These are phyloP conservation scores for Mucor mucedo DNA, from an alignment of 371 early-diverging fungal genomes.

Conservation along the genomic window DNA sequence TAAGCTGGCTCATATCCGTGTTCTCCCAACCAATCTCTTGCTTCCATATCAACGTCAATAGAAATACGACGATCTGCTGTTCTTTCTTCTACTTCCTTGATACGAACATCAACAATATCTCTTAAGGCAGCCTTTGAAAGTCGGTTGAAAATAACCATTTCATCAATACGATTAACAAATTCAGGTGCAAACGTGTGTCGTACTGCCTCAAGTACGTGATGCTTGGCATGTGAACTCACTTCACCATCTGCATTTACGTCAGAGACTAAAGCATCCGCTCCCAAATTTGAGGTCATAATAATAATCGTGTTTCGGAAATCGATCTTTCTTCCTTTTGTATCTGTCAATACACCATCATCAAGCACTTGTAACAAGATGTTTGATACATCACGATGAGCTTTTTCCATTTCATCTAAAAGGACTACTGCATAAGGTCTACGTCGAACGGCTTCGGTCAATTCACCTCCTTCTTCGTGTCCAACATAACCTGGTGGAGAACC, in stretches of 20 bases:
- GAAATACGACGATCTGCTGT: slow-evolving; percentile 77
- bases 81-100: slow-evolving; percentile 76
- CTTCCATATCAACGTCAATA: slow-evolving; percentile 71
- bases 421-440: slow-evolving; percentile 91
- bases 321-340: slow-evolving; percentile 82
- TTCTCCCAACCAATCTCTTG: slow-evolving; percentile 79
- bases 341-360: slow-evolving; percentile 91
- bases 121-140: slow-evolving; percentile 65
- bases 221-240: slow-evolving; percentile 59
- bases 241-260: slow-evolving; percentile 40
- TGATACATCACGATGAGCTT: slow-evolving; percentile 83
- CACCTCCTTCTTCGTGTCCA: slow-evolving; percentile 87
- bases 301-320: slow-evolving; percentile 94
- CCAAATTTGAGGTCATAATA: slow-evolving; percentile 89
- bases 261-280: slow-evolving; percentile 75
- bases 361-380: slow-evolving; percentile 85
- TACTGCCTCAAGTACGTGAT: slow-evolving; percentile 73
- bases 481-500: slow-evolving; percentile 93
- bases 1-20: slow-evolving; percentile 86
- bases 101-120: slow-evolving; percentile 81
- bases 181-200: slow-evolving; percentile 87
- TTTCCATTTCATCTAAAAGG: slow-evolving; percentile 93
- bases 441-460: slow-evolving; percentile 89
- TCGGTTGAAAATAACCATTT: slow-evolving; percentile 75
- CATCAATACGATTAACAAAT: slow-evolving; percentile 92